phyloP scores from a whole-genome alignment of 306 rosid genomes.

The Prunus mongolica region DNA sequence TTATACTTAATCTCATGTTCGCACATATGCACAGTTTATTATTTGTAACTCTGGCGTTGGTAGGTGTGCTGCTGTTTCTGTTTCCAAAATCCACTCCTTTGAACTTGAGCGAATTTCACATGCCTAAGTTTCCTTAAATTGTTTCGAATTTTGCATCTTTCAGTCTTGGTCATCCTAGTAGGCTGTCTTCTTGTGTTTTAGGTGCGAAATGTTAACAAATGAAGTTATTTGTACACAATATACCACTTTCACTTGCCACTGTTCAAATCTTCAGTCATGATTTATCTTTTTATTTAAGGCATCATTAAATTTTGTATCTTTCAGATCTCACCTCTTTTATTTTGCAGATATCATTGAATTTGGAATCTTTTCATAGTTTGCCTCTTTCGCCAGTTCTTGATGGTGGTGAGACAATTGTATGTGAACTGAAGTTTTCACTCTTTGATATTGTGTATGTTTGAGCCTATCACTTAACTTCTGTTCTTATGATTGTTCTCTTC shows the following conservation, averaged over 20 bases:
- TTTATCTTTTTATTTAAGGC: conserved; percentile 28
- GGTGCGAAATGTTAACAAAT: not conserved
- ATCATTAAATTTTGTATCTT: conserved; percentile 66
- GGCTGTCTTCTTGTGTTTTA: conserved; percentile 1
- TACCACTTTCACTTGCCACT: not conserved
- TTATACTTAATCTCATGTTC: not conserved
- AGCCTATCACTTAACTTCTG: conserved; percentile 13
- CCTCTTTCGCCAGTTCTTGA: conserved; percentile 60
- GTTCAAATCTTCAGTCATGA: not conserved
- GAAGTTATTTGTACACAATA: not conserved
- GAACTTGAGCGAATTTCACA: not conserved
- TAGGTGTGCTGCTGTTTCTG: not conserved
- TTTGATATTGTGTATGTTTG: conserved; percentile 26
- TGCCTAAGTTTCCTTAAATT: not conserved
- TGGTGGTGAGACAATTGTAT: conserved; percentile 44
- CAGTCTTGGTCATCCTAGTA: not conserved
- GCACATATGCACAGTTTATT: not conserved
- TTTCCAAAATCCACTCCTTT: conserved; percentile 1
- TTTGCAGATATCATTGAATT: conserved; percentile 80
- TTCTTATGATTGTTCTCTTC: conserved; percentile 4
- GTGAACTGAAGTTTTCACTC: conserved; percentile 34
- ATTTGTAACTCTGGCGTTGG: not conserved
- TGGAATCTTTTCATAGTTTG: conserved; percentile 84
- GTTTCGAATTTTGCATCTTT: not conserved
- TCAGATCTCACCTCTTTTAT: conserved; percentile 57